Evolutionary conservation across 2,329 filamentous ascomycete species (phyloP).

Genomic region (Aspergillus fischeri): DNA sequence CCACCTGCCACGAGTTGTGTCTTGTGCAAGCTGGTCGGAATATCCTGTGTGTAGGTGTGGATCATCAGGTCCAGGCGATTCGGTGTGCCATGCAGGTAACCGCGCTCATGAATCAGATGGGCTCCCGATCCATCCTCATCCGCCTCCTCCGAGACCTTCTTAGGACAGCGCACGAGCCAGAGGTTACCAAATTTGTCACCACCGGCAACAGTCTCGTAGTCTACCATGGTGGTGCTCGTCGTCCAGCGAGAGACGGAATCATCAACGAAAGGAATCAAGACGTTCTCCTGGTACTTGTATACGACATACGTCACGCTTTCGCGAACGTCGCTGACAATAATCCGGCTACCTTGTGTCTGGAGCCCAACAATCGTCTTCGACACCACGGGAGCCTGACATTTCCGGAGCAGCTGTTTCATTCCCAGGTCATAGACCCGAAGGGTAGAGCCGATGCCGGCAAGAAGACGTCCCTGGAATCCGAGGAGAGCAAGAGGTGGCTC

Average conservation of each 20-base stretch:
- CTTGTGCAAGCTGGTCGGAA: slow-evolving; percentile 86
- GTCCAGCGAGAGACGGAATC: slow-evolving; percentile 89
- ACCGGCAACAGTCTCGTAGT: slow-evolving; percentile 92
- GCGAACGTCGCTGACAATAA: slow-evolving; percentile 87
- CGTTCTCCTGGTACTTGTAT: slow-evolving; percentile 89
- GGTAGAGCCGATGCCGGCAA: slow-evolving; percentile 78
- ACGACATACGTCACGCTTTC: slow-evolving; percentile 89
- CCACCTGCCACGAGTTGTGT: slow-evolving; percentile 86
- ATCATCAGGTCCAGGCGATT: slow-evolving; percentile 80
- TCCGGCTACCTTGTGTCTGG: slow-evolving; percentile 84
- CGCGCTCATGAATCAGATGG: slow-evolving; percentile 84
- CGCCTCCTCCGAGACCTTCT: slow-evolving; percentile 80
- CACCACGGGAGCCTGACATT: slow-evolving; percentile 75
- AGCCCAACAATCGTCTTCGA: slow-evolving; percentile 82
- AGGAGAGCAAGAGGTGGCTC: slow-evolving; percentile 85
- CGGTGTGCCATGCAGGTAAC: slow-evolving; percentile 84
- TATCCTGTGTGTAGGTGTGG: slow-evolving; percentile 87
- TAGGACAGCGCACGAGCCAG: slow-evolving; percentile 83
- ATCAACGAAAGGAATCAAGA: slow-evolving; percentile 87
- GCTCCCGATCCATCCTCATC: slow-evolving; percentile 89
- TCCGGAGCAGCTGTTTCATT: slow-evolving; percentile 86
- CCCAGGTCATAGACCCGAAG: slow-evolving; percentile 89
- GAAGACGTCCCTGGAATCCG: slow-evolving; percentile 84
- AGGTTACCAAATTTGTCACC: slow-evolving; percentile 98
- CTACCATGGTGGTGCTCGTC: slow-evolving; percentile 85